phyloP scores from a whole-genome alignment of 306 rosid species.

The Fagus crenata region DNA sequence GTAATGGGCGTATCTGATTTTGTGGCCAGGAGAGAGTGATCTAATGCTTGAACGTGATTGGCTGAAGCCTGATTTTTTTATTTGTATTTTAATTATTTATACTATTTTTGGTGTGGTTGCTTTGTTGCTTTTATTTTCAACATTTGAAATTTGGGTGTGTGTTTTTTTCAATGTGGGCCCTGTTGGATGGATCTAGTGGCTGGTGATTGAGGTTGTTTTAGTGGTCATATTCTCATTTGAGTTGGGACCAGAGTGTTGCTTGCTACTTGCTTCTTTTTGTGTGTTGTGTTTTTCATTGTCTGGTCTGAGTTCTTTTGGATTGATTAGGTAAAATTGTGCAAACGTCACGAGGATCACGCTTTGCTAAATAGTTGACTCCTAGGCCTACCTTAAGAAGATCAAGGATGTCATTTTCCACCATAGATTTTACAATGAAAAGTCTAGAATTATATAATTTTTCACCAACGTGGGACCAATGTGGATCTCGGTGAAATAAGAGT shows the following conservation, averaged over 20 bases:
- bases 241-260: background rate
- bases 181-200: background rate
- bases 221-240: slow-evolving; percentile 3
- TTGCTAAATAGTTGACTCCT: too few species aligned
- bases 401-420: too few species aligned
- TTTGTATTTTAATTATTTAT: background rate
- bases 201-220: slow-evolving; percentile 9
- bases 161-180: background rate
- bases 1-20: background rate
- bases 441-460: too few species aligned
- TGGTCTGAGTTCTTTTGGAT: background rate
- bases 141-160: background rate
- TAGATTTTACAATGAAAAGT: too few species aligned
- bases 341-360: too few species aligned
- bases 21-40: slow-evolving; percentile 12
- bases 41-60: slow-evolving; percentile 16
- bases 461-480: too few species aligned
- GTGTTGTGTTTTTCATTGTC: too few species aligned
- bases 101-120: background rate
- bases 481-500: too few species aligned
- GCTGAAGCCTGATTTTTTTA: background rate
- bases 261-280: background rate
- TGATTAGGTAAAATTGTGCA: too few species aligned
- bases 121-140: background rate
- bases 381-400: too few species aligned